phyloP scores from a whole-genome alignment of 108 stramenopile species.

The Skeletonema grethae region DNA sequence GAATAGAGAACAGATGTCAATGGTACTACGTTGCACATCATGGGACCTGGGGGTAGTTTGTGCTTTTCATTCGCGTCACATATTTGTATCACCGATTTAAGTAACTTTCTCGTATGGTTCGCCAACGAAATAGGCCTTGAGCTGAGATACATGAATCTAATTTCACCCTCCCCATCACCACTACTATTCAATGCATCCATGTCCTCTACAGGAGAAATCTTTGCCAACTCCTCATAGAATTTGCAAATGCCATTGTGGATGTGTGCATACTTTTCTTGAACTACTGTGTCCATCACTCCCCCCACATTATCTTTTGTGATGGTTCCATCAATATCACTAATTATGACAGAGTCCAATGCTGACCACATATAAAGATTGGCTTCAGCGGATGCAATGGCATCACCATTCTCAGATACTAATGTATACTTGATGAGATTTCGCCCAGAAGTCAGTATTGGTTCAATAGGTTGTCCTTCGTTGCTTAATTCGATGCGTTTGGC shows the following conservation, averaged over 20 bases:
- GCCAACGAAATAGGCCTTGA: slow-evolving; percentile 72
- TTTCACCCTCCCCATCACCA: slow-evolving; percentile 19
- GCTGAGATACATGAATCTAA: slow-evolving; percentile 75
- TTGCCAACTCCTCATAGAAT: slow-evolving; percentile 51
- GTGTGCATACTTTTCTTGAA: slow-evolving; percentile 61
- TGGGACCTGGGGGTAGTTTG: slow-evolving; percentile 68
- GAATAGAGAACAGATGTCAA: slow-evolving; percentile 64
- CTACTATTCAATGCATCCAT: slow-evolving; percentile 13
- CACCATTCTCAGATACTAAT: slow-evolving; percentile 8
- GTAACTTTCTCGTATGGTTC: slow-evolving; percentile 64
- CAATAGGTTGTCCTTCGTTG: background rate
- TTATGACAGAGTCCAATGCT: slow-evolving; percentile 52
- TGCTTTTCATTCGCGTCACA: background rate
- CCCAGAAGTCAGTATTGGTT: slow-evolving; percentile 29
- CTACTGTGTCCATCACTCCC: slow-evolving; percentile 72
- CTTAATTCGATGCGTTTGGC: background rate
- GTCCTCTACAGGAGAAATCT: background rate
- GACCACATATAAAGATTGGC: slow-evolving; percentile 73
- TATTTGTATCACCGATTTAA: slow-evolving; percentile 33
- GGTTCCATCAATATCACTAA: slow-evolving; percentile 86
- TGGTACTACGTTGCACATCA: slow-evolving; percentile 73
- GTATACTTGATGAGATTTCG: slow-evolving; percentile 44
- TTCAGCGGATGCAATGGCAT: slow-evolving; percentile 47
- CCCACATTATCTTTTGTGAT: slow-evolving; percentile 75
- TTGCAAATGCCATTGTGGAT: slow-evolving; percentile 71